These are phyloP conservation scores for Cucurbita moschata DNA, from an alignment of 306 rosid species.

Conservation along the genomic window DNA sequence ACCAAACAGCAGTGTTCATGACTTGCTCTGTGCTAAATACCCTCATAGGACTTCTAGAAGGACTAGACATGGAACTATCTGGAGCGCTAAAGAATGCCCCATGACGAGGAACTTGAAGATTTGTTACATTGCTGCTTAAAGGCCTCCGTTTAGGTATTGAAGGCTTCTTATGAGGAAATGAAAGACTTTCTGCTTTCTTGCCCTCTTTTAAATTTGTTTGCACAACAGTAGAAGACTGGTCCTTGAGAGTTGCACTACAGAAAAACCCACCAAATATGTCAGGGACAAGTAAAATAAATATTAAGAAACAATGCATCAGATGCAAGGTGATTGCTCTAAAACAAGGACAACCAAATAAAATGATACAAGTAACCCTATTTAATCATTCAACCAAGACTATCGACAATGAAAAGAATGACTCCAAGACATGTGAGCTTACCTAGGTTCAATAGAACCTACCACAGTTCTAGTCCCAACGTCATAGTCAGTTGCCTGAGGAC, in stretches of 20 bases:
- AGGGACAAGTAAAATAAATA: conserved; percentile 22
- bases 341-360: not conserved
- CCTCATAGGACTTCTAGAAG: conserved; percentile 60
- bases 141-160: conserved; percentile 67
- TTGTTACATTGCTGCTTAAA: conserved; percentile 66
- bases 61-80: conserved; percentile 71
- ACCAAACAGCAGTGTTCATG: conserved; percentile 35
- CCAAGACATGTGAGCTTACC: conserved; percentile 31
- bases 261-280: conserved; percentile 15
- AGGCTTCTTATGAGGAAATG: conserved; percentile 29
- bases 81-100: conserved; percentile 84
- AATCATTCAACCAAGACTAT: conserved; percentile 1
- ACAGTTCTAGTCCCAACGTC: conserved; percentile 63
- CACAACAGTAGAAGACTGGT: conserved; percentile 36
- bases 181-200: conserved; percentile 41
- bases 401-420: not conserved
- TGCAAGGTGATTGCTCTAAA: not conserved
- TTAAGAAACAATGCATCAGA: conserved; percentile 9
- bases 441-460: conserved; percentile 50
- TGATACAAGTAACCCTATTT: not conserved
- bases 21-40: conserved; percentile 44
- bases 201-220: conserved; percentile 42
- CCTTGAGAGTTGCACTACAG: conserved; percentile 55
- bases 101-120: conserved; percentile 72
- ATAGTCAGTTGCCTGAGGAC: conserved; percentile 56